phyloP scores from a whole-genome alignment of 176 grass and related monocot genomes.

The Avena eriantha region DNA sequence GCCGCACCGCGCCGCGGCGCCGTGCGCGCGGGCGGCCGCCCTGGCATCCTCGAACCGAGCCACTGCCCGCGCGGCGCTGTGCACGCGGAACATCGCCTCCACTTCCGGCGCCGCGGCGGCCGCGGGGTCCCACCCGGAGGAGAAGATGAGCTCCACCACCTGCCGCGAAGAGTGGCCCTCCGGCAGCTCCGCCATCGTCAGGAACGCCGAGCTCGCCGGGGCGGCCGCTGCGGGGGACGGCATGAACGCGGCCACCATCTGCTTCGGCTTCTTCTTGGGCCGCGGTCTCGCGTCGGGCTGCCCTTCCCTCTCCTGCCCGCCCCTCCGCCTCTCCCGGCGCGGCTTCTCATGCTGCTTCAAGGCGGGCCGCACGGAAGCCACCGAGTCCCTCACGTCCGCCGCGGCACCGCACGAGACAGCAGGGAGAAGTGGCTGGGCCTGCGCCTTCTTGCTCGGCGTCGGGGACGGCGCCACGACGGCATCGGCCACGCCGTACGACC shows the following conservation, averaged over 20 bases:
- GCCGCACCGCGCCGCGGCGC: slow-evolving; percentile 55
- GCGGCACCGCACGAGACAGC: slow-evolving; percentile 42
- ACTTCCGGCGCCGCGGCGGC: slow-evolving; percentile 25
- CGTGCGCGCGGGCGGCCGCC: slow-evolving; percentile 44
- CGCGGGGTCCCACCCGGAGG: slow-evolving; percentile 47
- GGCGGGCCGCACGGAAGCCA: slow-evolving; percentile 35
- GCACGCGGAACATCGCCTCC: slow-evolving; percentile 69
- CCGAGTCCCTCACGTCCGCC: slow-evolving; percentile 47
- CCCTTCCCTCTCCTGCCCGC: background rate
- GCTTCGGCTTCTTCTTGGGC: slow-evolving; percentile 65
- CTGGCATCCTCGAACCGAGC: slow-evolving; percentile 68
- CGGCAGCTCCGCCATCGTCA: slow-evolving; percentile 59
- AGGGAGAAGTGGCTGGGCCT: slow-evolving; percentile 26
- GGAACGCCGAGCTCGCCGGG: slow-evolving; percentile 36
- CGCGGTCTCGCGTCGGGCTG: slow-evolving; percentile 7
- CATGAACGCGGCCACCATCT: slow-evolving; percentile 43
- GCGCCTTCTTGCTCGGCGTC: slow-evolving; percentile 18
- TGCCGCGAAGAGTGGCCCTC: slow-evolving; percentile 62
- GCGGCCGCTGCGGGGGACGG: slow-evolving; percentile 21
- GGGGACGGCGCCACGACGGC: slow-evolving; percentile 41
- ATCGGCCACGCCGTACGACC: slow-evolving; percentile 60
- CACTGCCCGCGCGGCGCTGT: slow-evolving; percentile 54
- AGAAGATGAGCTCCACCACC: slow-evolving; percentile 78
- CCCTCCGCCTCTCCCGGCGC: slow-evolving; percentile 30
- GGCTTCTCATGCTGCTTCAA: slow-evolving; percentile 41